Conservation (phyloP, 208 protist genomes). For the Crithidia mellificae region DNA sequence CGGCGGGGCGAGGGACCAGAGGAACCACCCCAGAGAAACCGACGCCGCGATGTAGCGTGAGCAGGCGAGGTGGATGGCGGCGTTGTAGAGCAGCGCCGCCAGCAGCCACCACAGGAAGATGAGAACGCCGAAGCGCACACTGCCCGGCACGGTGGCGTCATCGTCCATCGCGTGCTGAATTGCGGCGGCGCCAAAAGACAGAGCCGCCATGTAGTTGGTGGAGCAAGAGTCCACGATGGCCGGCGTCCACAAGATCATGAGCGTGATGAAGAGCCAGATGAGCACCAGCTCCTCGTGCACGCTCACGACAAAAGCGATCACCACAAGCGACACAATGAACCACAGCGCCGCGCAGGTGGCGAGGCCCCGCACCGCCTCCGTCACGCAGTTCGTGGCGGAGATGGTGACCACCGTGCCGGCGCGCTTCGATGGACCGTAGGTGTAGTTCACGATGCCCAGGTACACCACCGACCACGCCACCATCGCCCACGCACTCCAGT, state of each 20-base stretch:
- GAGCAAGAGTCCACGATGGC: constrained; percentile 82
- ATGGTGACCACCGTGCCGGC: constrained; percentile 64
- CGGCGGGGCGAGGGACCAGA: constrained; percentile 26
- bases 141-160: constrained; percentile 36
- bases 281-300: constrained; percentile 87
- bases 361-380: constrained; percentile 51
- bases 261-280: constrained; percentile 79
- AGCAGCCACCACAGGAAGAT: constrained; percentile 74
- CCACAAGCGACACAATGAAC: constrained; percentile 54
- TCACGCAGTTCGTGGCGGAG: constrained; percentile 47
- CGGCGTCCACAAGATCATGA: constrained; percentile 81
- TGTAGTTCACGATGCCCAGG: constrained; percentile 76
- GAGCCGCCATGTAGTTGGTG: constrained; percentile 65
- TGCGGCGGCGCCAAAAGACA: constrained; percentile 43
- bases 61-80: constrained; percentile 38
- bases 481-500: constrained; percentile 29
- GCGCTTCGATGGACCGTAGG: constrained; percentile 80
- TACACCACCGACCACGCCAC: constrained; percentile 44
- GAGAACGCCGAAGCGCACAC: constrained; percentile 47
- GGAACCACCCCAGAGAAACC: constrained; percentile 31
- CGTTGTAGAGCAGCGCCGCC: constrained; percentile 49
- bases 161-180: constrained; percentile 51
- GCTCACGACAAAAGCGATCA: constrained; percentile 77
- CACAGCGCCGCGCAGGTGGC: constrained; percentile 55
- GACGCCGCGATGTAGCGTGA: constrained; percentile 61